Percentiles rank a stretch among this genome's conserved stretches.
Evolutionary conservation across 2,329 filamentous ascomycete species (phyloP).

Genomic region (Penicillium nordicum): DNA sequence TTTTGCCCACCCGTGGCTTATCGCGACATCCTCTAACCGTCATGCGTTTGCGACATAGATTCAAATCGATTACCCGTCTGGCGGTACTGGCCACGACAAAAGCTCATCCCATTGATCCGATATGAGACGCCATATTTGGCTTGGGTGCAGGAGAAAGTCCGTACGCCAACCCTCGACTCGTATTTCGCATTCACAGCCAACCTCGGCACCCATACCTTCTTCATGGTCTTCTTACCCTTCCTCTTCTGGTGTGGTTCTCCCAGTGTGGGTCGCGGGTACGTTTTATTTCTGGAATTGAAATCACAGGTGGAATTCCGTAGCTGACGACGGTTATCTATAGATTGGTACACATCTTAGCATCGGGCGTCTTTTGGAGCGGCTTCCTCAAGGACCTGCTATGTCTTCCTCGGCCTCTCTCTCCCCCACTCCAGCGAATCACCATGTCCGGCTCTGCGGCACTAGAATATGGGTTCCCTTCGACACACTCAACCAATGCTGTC

Average conservation of each 20-base stretch:
- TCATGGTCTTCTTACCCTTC: conserved; percentile 92
- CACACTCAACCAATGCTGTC: conserved; percentile 93
- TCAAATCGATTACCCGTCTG: conserved; percentile 78
- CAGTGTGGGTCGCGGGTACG: conserved; percentile 80
- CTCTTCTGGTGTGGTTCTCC: conserved; percentile 95
- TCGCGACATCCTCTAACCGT: conserved; percentile 11
- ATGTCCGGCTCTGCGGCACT: conserved; percentile 95
- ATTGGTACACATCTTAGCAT: conserved; percentile 68
- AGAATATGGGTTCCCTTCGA: conserved; percentile 96
- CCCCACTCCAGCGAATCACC: conserved; percentile 87
- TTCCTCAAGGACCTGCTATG: conserved; percentile 94
- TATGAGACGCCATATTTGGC: conserved; percentile 96
- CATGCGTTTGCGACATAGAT: conserved; percentile 52
- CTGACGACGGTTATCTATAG: conserved; percentile 25
- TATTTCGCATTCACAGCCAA: conserved; percentile 98
- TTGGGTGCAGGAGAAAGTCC: conserved; percentile 73
- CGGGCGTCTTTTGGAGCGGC: conserved; percentile 81
- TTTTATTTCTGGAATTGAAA: conserved; percentile 19
- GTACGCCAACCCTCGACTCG: conserved; percentile 81
- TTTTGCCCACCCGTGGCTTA: not conserved
- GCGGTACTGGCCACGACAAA: conserved; percentile 81
- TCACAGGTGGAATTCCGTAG: not conserved
- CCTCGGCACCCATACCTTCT: conserved; percentile 95
- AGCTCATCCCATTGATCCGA: conserved; percentile 78
- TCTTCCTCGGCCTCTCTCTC: conserved; percentile 84